Base-by-base conservation (phyloP, 371 early-diverging fungal species). In the Mucor irregularis region DNA sequence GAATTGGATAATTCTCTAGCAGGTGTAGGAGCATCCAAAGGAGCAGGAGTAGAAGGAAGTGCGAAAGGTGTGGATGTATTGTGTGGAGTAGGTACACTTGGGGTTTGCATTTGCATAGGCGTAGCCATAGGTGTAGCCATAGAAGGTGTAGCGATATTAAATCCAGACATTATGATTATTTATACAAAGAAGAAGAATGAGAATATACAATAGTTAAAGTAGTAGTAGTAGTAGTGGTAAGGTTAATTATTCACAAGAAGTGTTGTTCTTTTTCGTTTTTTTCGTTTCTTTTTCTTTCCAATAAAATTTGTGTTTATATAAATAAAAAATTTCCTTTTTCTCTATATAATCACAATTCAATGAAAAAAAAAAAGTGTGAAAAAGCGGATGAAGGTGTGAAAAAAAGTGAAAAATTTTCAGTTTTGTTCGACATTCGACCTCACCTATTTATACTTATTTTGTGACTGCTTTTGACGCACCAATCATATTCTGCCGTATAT, bases 1-100 rank as follows among this genome's bases (percentile, higher is more conserved):
- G n/a, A n/a, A 83, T 85, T 45, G 80, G 75, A 56, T 82, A 74
- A 51, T 56, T 79, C 76, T 72, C 69, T 73, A 61, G 74, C 74
- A 29, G 80, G 80, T n/a, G 80, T 79, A 30, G 76, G 74, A 38
- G 74, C 71, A 66, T 79, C 80, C 9, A 70, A 39, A 29, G 80
- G 76, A 29, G 80, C 79, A 49, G 79, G 79, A 21, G 79, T 79
- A 21, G 76, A 68, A 28, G 79, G 79, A 31, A 79, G 54, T 21
- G 71, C 71, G 57, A 71, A 73, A 37, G 76, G 71, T 17, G 76
- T 68, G 33, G 76, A 53, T 49, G 67, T 61, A 30, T 70, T 66
- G 30, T 62, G 70, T 40, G 78, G 78, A 11, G 78, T 78, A 24
- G 78, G 78, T 24, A 78, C 53, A 34, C 74, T 73, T 24, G 78